These are phyloP conservation scores for Emericellopsis atlantica DNA, from an alignment of 2,329 filamentous ascomycete genomes.

Conservation along the genomic window DNA sequence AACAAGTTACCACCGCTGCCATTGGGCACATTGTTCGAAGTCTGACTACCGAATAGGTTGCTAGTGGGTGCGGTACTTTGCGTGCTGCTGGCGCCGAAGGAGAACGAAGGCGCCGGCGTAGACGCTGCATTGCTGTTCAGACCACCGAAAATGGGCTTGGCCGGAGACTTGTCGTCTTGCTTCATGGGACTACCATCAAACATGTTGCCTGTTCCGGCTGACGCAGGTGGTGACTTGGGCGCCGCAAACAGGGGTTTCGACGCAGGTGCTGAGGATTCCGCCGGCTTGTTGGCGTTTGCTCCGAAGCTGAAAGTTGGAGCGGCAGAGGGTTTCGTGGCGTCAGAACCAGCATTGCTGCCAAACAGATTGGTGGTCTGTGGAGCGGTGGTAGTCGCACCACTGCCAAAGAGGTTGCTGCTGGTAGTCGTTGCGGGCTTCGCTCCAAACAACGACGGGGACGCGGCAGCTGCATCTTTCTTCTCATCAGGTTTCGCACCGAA, in stretches of 20 bases:
- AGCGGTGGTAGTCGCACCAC: conserved; percentile 6
- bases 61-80: conserved; percentile 15
- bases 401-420: conserved; percentile 18
- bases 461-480: not conserved
- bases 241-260: conserved; percentile 24
- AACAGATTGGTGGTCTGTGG: conserved; percentile 1
- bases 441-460: conserved; percentile 10
- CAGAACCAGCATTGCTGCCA: not conserved
- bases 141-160: conserved; percentile 17
- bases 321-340: conserved; percentile 4
- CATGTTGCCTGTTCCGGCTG: conserved; percentile 12
- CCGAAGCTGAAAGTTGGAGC: conserved; percentile 20
- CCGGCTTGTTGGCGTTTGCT: conserved; percentile 8
- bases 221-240: conserved; percentile 18
- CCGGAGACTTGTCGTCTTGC: conserved; percentile 24
- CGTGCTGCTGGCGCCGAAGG: conserved; percentile 13
- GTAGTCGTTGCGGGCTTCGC: conserved; percentile 10
- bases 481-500: conserved; percentile 8
- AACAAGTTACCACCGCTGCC: conserved; percentile 19
- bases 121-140: conserved; percentile 10
- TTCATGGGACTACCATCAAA: conserved; percentile 31
- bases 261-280: conserved; percentile 11
- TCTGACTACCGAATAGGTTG: conserved; percentile 21
- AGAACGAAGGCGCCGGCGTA: conserved; percentile 18
- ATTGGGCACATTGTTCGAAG: conserved; percentile 1